Evolutionary conservation across 225 moss, liverwort and hornwort species (phyloP), one percentile per base, ranked within the genome.

Genomic region (Physcomitrellopsis africana): DNA sequence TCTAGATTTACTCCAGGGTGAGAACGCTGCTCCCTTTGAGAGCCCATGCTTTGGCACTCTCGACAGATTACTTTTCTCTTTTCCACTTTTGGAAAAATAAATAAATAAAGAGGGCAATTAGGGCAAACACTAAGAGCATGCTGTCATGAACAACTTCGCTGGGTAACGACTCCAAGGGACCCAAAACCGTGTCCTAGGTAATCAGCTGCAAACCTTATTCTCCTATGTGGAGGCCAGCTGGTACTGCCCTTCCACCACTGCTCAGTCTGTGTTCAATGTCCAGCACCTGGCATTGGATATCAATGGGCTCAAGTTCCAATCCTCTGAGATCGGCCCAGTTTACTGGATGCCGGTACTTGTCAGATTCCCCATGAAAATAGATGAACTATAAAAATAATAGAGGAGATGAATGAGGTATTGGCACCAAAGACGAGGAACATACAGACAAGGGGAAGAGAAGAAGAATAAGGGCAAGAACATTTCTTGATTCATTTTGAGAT

Each of bases 371-470:
- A 37, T 7, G 29, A 49, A 5, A 12, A 5, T 3, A 17, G 47
- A 71, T 60, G 26, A 11, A 59, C 47, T 37, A 37, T 4, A 37
- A 2, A 7, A 3, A 42, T 8, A n/a, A 15, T 23, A 7, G 56
- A 9, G 16, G 47, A 26, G 2, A 11, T 5, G 46, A 17, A 76
- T 81, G 81, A 72, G 45, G 76, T 71, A 81, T 81, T 2, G 76
- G 76, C 76, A 9, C 66, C 60, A 67, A 4, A 45, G 81, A 81
- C 72, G 18, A 11, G 14, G 61, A 71, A 71, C 46, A 68, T 3
- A 24, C 19, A 51, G 43, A 29, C 9, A 12, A 10, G 16, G 19
- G 16, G 0, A 14, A n/a, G 48, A 13, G n/a, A 23, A 54, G 12
- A n/a, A 2, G 23, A 61, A 23, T 2, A 52, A 69, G 9, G 42